A percentile compares a stretch with the other conserved stretches of the same genome.
phyloP scores from a whole-genome alignment of 306 rosid genomes.

The Gynostemma pentaphyllum region DNA sequence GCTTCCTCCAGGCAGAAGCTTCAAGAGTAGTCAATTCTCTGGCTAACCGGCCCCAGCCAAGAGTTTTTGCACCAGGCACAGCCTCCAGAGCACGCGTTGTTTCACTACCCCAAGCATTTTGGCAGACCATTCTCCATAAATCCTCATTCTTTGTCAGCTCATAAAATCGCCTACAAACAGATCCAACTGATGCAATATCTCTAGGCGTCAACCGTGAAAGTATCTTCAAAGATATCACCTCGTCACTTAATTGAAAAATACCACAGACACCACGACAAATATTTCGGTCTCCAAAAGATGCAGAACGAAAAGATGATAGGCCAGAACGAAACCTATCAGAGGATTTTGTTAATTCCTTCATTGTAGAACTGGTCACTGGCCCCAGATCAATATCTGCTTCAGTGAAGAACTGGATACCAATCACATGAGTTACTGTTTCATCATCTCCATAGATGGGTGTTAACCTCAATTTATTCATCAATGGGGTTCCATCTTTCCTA shows the following conservation, averaged over 20 bases:
- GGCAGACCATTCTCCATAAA: conserved; percentile 98
- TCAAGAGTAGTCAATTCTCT: conserved; percentile 96
- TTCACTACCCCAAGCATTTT: conserved; percentile 98
- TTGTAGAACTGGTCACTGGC: conserved; percentile 50
- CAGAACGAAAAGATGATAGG: conserved; percentile 54
- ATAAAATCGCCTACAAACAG: conserved; percentile 66
- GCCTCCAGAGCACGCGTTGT: conserved; percentile 89
- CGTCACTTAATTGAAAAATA: conserved; percentile 82
- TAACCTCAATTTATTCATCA: conserved; percentile 85
- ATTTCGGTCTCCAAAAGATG: conserved; percentile 59
- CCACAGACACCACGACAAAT: conserved; percentile 88
- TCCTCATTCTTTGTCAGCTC: conserved; percentile 80
- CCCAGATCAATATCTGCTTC: conserved; percentile 92
- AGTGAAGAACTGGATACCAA: conserved; percentile 86
- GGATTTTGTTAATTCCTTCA: conserved; percentile 51
- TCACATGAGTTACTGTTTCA: conserved; percentile 76
- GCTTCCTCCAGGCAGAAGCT: conserved; percentile 97
- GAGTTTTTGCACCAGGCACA: conserved; percentile 94
- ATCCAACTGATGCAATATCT: conserved; percentile 91
- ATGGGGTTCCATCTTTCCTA: conserved; percentile 95
- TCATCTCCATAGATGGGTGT: conserved; percentile 94
- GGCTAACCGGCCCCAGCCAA: conserved; percentile 93
- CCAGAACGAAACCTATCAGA: conserved; percentile 45
- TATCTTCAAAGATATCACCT: conserved; percentile 82
- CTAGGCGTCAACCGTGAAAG: conserved; percentile 86